Base-by-base conservation (phyloP, 768 basidiomycete species). In the Artomyces pyxidatus region DNA sequence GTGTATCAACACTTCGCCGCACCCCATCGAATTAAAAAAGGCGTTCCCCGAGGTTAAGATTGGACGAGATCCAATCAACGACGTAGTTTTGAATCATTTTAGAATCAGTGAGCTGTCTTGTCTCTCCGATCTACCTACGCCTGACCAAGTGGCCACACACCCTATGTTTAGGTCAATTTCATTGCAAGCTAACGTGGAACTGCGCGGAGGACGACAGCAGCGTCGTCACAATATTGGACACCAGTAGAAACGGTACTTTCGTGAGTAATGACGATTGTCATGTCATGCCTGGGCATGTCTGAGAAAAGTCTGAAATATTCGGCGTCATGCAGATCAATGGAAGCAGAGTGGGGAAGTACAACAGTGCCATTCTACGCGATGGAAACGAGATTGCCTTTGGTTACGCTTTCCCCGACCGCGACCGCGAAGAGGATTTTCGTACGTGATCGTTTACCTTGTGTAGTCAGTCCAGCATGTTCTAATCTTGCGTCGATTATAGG, bases 371-470 rank as follows among this genome's bases (percentile, higher is more conserved):
- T 38, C 68, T 94, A 42, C 74, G 72, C 11, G 80, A 88, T 52
- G 92, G 93, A 6, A 88, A 88, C 60, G 90, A 93, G 65, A 77
- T 98, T 58, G 83, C 87, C 8, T 86, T 98, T 56, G 94, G 94
- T 7, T 77, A 77, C 11, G 67, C 64, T 11, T 58, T 62, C 14
- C 71, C 72, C 22, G 79, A 76, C 58, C 64, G 61, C 41, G 66
- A 69, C 45, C 74, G 56, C 25, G 69, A 35, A 23, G 88, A 89
- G 58, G 90, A 91, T 60, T 89, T 85, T 60, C 81, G 88, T 86
- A 49, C 52, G 84, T 74, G 14, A 43, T 50, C 25, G 21, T 37
- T n/a, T n/a, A n/a, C n/a, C n/a, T n/a, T n/a, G n/a, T n/a, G n/a
- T n/a, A n/a, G n/a, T n/a, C n/a, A n/a, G n/a, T n/a, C n/a, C n/a